A percentile compares a stretch with the other conserved stretches of the same genome.
Evolutionary conservation across 2,329 filamentous ascomycete genomes (phyloP).

Genomic region (Colletotrichum gloeosporioides): DNA sequence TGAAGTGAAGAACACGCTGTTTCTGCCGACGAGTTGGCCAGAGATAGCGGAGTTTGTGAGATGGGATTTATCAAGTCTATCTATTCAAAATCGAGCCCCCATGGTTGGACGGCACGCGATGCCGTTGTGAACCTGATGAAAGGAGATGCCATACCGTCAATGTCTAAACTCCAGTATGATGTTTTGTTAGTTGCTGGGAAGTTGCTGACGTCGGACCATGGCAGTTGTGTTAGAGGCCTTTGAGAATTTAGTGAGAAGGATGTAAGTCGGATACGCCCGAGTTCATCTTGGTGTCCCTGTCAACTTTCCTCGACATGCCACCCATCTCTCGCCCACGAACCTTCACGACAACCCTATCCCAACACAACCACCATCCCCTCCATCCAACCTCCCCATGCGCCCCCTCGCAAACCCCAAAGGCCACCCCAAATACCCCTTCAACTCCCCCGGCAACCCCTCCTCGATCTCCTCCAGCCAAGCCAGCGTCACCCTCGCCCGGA

Average conservation of each 20-base stretch:
- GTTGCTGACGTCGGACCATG: neutral
- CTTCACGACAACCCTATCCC: fast-evolving
- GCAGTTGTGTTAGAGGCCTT: neutral
- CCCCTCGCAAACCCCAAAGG: constrained; percentile 28
- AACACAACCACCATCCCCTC: fast-evolving
- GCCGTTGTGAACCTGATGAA: neutral
- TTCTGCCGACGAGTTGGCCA: neutral
- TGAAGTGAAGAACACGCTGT: neutral
- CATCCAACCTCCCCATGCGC: neutral
- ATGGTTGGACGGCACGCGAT: neutral
- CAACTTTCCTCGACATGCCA: neutral
- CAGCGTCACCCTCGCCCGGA: constrained; percentile 33
- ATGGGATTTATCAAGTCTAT: neutral
- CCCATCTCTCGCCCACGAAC: neutral
- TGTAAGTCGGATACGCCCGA: neutral
- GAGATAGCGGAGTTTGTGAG: fast-evolving
- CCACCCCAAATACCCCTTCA: constrained; percentile 38
- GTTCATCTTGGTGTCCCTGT: fast-evolving
- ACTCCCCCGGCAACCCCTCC: constrained; percentile 32
- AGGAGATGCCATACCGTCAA: neutral
- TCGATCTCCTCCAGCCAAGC: constrained; percentile 44
- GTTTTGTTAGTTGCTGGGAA: neutral
- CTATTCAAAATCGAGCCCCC: fast-evolving
- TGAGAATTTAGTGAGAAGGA: neutral
- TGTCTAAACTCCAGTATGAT: neutral